phyloP scores from a whole-genome alignment of 257 asterid species.

The Mentha longifolia region DNA sequence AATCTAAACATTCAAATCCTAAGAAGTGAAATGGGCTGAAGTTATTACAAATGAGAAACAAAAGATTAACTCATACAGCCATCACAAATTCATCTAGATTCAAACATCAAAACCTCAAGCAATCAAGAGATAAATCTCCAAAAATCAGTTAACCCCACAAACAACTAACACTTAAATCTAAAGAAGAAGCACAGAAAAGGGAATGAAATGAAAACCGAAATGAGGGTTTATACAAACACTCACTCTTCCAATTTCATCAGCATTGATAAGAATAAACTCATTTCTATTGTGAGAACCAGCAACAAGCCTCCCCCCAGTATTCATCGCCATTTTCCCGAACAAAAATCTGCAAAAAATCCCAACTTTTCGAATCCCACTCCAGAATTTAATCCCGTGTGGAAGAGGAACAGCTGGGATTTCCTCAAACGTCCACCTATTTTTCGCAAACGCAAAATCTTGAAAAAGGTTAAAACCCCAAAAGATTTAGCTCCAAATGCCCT shows the following conservation, averaged over 20 bases:
- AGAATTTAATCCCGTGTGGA: conserved; percentile 20
- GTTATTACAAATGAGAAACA: not conserved
- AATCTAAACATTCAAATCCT: not conserved
- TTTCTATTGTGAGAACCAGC: conserved; percentile 91
- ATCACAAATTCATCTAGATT: conserved; percentile 15
- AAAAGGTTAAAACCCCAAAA: conserved; percentile 23
- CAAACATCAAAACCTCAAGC: not conserved
- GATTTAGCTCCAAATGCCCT: conserved; percentile 32
- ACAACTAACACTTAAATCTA: conserved; percentile 21
- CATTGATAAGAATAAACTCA: conserved; percentile 76
- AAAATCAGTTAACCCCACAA: not conserved
- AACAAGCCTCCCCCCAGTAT: conserved; percentile 80
- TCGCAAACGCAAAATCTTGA: conserved; percentile 9
- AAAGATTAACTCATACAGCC: not conserved
- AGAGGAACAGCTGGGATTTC: conserved; percentile 29
- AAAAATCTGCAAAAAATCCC: conserved; percentile 27
- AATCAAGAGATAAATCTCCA: not conserved
- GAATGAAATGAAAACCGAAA: conserved; percentile 32
- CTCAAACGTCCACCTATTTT: conserved; percentile 9
- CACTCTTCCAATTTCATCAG: conserved; percentile 84
- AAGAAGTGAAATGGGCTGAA: not conserved
- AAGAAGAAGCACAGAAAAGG: conserved; percentile 11
- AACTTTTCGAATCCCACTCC: conserved; percentile 41
- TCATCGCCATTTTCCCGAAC: conserved; percentile 58
- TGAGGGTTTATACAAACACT: conserved; percentile 24